A percentile compares a stretch with the other conserved stretches of the same genome.
Conservation (phyloP, 345 rosid species). For the Boechera stricta region DNA sequence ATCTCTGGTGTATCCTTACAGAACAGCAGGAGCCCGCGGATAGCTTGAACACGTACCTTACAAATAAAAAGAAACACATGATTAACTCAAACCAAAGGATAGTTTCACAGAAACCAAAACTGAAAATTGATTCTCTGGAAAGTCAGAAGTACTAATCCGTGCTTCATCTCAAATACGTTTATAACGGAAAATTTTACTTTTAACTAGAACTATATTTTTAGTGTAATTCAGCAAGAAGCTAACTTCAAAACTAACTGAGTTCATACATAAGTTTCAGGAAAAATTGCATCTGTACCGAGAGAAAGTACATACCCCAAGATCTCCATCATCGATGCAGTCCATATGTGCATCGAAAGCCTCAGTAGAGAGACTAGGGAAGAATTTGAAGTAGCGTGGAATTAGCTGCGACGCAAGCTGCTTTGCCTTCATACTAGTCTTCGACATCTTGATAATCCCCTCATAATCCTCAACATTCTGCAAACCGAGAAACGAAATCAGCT, state of each 20-base stretch:
- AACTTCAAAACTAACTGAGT: neutral
- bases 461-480: conserved; percentile 81
- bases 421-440: conserved; percentile 80
- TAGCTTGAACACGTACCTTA: conserved; percentile 98
- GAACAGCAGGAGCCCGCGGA: conserved; percentile 91
- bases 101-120: neutral
- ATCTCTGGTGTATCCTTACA: conserved; percentile 89
- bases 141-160: neutral
- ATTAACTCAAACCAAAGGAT: conserved; percentile 17
- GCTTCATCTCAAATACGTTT: neutral
- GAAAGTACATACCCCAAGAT: conserved; percentile 70
- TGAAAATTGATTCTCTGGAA: neutral
- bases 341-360: conserved; percentile 79
- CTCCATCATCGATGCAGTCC: conserved; percentile 93
- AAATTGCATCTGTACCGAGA: neutral
- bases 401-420: conserved; percentile 98
- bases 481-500: neutral
- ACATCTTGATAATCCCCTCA: conserved; percentile 79
- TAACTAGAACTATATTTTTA: neutral
- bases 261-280: neutral
- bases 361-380: conserved; percentile 77
- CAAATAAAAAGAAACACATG: conserved; percentile 24
- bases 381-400: conserved; percentile 96
- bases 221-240: conserved; percentile 5
- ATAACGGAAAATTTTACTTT: neutral